Evolutionary conservation across 176 grass and related monocot genomes (phyloP).

Genomic region (Typha latifolia): DNA sequence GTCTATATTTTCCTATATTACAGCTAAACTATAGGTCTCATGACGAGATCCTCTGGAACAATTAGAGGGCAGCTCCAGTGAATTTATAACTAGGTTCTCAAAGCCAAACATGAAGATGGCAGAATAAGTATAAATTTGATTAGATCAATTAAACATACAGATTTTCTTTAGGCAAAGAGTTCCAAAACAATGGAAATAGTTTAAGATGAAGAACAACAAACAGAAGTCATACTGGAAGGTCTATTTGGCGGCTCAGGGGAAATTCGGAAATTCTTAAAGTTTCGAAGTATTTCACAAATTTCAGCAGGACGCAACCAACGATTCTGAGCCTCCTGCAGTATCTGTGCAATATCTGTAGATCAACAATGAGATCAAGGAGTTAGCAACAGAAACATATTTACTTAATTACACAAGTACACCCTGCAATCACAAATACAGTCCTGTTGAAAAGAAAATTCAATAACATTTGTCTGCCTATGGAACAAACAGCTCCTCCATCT

Average conservation of each 20-base stretch:
- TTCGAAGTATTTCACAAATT: slow-evolving; percentile 95
- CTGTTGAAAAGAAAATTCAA: background rate
- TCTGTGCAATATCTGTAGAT: slow-evolving; percentile 78
- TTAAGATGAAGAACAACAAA: background rate
- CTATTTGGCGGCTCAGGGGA: slow-evolving; percentile 76
- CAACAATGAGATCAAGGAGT: background rate
- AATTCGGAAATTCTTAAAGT: slow-evolving; percentile 69
- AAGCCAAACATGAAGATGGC: no score
- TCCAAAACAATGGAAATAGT: background rate
- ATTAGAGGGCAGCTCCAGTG: no score
- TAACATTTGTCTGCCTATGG: background rate
- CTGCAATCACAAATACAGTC: background rate
- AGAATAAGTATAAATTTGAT: no score
- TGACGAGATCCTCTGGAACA: no score
- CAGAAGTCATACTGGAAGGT: slow-evolving; percentile 62
- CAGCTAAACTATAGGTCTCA: background rate
- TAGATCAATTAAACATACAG: no score
- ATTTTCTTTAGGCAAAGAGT: background rate
- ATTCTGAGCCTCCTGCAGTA: slow-evolving; percentile 73
- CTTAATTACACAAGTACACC: background rate
- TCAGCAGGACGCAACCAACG: slow-evolving; percentile 89
- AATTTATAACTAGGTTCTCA: no score
- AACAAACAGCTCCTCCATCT: background rate
- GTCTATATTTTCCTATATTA: background rate
- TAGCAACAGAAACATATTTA: background rate